These are phyloP conservation scores for Claviceps purpurea DNA, from an alignment of 2,329 filamentous ascomycete species.

Conservation along the genomic window DNA sequence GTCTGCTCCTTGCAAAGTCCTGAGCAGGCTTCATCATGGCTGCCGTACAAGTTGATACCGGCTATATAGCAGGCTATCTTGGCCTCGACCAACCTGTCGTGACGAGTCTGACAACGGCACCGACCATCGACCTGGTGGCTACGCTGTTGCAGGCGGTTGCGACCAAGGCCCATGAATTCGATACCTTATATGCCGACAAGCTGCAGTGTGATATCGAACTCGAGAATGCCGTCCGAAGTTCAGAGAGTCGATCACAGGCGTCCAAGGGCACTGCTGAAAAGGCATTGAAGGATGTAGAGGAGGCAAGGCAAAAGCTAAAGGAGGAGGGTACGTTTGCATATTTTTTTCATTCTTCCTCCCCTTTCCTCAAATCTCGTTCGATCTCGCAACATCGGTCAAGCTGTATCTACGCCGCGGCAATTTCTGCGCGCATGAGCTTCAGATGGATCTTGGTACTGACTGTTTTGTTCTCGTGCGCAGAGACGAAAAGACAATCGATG, in stretches of 20 bases:
- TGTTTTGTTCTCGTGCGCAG: constrained; percentile 28
- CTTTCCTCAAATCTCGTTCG: not conserved
- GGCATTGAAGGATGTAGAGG: constrained; percentile 69
- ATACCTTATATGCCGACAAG: constrained; percentile 75
- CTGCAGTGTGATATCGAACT: constrained; percentile 83
- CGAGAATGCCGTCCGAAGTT: constrained; percentile 74
- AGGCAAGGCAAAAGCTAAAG: constrained; percentile 66
- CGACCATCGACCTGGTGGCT: constrained; percentile 66
- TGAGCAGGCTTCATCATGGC: constrained; percentile 20
- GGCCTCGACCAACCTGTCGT: constrained; percentile 53
- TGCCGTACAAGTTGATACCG: constrained; percentile 46
- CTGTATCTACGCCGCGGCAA: not conserved
- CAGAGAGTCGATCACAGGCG: constrained; percentile 69
- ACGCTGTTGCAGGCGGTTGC: constrained; percentile 62
- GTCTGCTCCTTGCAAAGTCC: constrained; percentile 3
- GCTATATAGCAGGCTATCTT: constrained; percentile 60
- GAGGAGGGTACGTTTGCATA: constrained; percentile 53
- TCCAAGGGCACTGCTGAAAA: constrained; percentile 75
- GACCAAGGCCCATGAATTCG: constrained; percentile 68
- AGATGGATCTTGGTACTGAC: not conserved
- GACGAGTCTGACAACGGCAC: constrained; percentile 46
- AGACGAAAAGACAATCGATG: constrained; percentile 59
- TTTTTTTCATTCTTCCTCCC: not conserved
- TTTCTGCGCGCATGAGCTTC: not conserved
- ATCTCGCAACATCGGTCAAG: not conserved